phyloP scores from a whole-genome alignment of 371 early-diverging fungal genomes.

The Chytridium lagenaria region DNA sequence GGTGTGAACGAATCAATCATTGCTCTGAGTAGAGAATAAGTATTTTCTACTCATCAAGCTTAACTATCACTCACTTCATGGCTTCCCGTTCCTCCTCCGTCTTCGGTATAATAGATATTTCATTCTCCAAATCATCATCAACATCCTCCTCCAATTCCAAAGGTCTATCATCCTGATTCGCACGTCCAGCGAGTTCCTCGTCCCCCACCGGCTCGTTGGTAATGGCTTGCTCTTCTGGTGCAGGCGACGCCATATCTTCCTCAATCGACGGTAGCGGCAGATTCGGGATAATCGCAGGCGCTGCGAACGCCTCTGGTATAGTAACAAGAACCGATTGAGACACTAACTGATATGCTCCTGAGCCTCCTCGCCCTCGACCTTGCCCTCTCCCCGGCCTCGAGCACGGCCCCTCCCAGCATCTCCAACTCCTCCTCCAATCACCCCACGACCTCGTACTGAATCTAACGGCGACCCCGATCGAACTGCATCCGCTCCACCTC shows the following conservation, averaged over 20 bases:
- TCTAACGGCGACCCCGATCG: background rate
- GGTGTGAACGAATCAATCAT: constrained; percentile 81
- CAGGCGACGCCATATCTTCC: background rate
- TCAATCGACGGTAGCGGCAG: background rate
- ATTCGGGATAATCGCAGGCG: background rate
- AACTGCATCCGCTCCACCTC: background rate
- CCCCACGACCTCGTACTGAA: background rate
- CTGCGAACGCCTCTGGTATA: constrained; percentile 6
- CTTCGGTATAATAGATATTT: constrained; percentile 24
- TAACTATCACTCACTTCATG: constrained; percentile 21
- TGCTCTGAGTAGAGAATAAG: constrained; percentile 48
- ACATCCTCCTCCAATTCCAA: constrained; percentile 28
- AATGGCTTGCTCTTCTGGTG: background rate
- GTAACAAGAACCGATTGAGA: constrained; percentile 8
- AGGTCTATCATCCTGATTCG: constrained; percentile 1
- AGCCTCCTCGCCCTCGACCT: constrained; percentile 26
- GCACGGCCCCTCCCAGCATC: constrained; percentile 9
- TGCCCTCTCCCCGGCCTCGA: constrained; percentile 29
- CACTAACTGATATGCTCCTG: constrained; percentile 4
- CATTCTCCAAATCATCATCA: constrained; percentile 23
- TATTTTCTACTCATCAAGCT: background rate
- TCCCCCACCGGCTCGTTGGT: background rate
- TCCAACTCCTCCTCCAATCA: background rate
- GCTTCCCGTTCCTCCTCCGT: constrained; percentile 32
- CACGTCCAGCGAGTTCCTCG: background rate